Evolutionary conservation across 139 green algal genomes (phyloP), one percentile per base, ranked within the genome.

Genomic region (Closterium sp.): DNA sequence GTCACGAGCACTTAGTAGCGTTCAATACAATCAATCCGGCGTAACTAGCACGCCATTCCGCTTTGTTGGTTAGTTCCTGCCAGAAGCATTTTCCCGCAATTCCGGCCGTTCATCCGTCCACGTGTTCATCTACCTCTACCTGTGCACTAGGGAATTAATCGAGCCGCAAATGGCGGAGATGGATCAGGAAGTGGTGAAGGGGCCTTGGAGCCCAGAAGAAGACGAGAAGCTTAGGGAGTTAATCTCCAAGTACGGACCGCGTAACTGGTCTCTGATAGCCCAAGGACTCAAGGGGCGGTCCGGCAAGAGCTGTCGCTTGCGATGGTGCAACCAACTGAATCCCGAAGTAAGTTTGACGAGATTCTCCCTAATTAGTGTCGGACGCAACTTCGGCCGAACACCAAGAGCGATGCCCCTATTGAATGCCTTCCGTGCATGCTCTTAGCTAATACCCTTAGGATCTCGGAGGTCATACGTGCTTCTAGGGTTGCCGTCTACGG

Each of bases 261-360:
- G 85, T 19, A 92, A 92, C 62, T 95, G 93, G 93, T 88, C 28
- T 7, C 27, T 88, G 9, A 95, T 95, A 24, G 92, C 93, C 22
- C 45, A 85, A 42, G 31, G n/a, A 42, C 32, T 94, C 21, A 34
- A 42, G 24, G 92, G 89, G n/a, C 92, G 92, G 89, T 70, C 79
- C 27, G 70, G 73, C 85, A 94, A 94, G 89, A 93, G 89, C 34
- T 94, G 92, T 42, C 70, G 92, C 21, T n/a, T 94, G 29, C 92
- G 96, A 38, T 98, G 97, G 97, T 97, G 95, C 95, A 98, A 98
- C 93, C 97, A 98, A 94, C 95, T 98, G 22, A 96, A 97, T 88
- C 97, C 97, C 17, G 93, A 94, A 7, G 96, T 98, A 6, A 97
- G 97, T 79, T 24, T 13, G 17, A 79, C 5, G 85, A 97, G 97